phyloP scores from a whole-genome alignment of 257 asterid species.

The Cordia subcordata region DNA sequence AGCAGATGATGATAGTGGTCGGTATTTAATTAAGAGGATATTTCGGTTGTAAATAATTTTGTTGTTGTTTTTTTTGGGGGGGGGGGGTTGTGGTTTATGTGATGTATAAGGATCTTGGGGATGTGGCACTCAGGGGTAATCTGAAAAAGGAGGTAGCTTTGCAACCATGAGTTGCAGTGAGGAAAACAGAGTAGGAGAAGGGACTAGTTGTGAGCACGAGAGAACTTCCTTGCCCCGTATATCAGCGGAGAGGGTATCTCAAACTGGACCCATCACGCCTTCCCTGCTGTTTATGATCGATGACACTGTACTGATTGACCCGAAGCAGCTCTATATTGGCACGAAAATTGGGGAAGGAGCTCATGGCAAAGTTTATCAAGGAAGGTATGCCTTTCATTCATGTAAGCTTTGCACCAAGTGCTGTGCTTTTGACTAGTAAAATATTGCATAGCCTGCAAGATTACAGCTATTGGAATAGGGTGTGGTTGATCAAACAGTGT shows the following conservation, averaged over 20 bases:
- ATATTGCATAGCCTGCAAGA: too few relatives aligned
- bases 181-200: conserved; percentile 45
- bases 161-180: conserved; percentile 76
- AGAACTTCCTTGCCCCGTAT: too few relatives aligned
- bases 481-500: background rate
- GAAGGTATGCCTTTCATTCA: conserved; percentile 52
- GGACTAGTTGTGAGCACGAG: conserved; percentile 28
- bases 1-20: background rate
- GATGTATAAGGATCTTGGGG: conserved; percentile 13
- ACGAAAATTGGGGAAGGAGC: conserved; percentile 94
- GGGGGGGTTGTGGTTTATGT: too few relatives aligned
- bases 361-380: conserved; percentile 96
- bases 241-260: conserved; percentile 48
- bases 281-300: conserved; percentile 49
- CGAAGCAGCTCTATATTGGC: conserved; percentile 76
- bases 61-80: conserved; percentile 16
- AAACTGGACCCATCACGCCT: conserved; percentile 45
- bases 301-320: conserved; percentile 79
- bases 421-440: background rate
- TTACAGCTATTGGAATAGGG: too few relatives aligned
- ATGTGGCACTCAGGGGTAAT: conserved; percentile 53
- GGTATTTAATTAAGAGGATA: conserved; percentile 9
- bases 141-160: conserved; percentile 19
- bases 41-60: conserved; percentile 12
- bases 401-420: background rate